phyloP scores from a whole-genome alignment of 2,329 filamentous ascomycete genomes.

The Fusarium virguliforme region DNA sequence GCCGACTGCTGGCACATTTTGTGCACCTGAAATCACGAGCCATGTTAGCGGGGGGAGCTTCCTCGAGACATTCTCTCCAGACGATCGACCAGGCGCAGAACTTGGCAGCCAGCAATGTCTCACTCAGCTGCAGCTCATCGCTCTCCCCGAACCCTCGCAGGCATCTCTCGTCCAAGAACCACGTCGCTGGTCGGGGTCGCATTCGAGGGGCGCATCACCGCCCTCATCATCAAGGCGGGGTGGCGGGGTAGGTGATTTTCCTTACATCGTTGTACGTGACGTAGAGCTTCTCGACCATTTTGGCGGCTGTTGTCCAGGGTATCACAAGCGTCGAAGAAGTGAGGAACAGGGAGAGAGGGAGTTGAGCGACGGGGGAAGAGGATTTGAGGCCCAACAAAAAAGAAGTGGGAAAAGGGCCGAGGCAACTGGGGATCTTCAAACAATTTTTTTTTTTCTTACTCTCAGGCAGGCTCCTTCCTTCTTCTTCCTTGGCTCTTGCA shows the following conservation, averaged over 20 bases:
- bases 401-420: constrained; percentile 35
- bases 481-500: constrained; percentile 38
- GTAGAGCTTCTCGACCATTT: constrained; percentile 88
- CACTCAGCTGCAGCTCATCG: not conserved
- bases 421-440: constrained; percentile 43
- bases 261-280: constrained; percentile 93
- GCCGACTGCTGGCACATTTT: constrained; percentile 95
- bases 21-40: constrained; percentile 78
- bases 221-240: constrained; percentile 47
- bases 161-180: not conserved
- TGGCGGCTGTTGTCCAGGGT: constrained; percentile 55
- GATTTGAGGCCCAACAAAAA: constrained; percentile 41
- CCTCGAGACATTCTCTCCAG: not conserved
- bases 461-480: constrained; percentile 19
- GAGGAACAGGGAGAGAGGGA: constrained; percentile 13
- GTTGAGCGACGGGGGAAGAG: constrained; percentile 34
- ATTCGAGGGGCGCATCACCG: constrained; percentile 38
- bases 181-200: constrained; percentile 23
- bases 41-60: constrained; percentile 34
- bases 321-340: constrained; percentile 33
- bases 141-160: not conserved
- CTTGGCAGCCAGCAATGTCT: not conserved
- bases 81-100: not conserved
- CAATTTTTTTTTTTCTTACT: constrained; percentile 43
- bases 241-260: constrained; percentile 48